Evolutionary conservation across 441 rosid species (phyloP), one percentile per base, ranked within the genome.

Genomic region (Euphorbia celastroides): DNA sequence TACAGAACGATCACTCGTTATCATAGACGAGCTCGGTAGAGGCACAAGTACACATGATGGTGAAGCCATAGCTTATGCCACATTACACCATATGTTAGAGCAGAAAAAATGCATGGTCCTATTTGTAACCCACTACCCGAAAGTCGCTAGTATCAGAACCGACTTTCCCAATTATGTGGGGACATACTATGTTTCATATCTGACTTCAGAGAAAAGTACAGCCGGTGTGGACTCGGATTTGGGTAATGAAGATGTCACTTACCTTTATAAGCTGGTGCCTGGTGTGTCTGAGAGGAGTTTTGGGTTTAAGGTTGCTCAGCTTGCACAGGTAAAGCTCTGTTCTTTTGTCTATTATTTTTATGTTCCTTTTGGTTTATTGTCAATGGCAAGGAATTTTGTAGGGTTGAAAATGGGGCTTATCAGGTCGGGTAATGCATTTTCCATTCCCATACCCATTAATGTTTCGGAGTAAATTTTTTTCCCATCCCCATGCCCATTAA

Each of bases 11-110:
- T 93, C 97, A 1, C 86, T 93, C 32, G 98, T 93, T 68, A 86
- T 93, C 70, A 76, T 93, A 22, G 97, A 93, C 67, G 98, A 90
- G 83, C 95, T 93, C 64, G 97, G n/a, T 44, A 78, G 97, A 74
- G 98, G 98, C 68, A 89, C 98, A 48, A 90, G 97, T 76, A 90
- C 98, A 41, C 92, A 93, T 62, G 98, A 93, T 42, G 98, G 98
- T 62, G 92, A 81, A 70, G 96, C 98, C 51, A 86, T 93, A 70
- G 97, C 98, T 27, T 86, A 87, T 81, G 96, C 98, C 48, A 83
- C 96, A 22, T 75, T 93, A 72, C 82, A 81, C 69, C 82, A 87
- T 85, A 82, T 93, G 50, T 73, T 93, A 62, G 67, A 76, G 68
- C 81, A 84, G 71, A 93, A 83, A 73, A 84, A 74, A 75, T 81